Conservation (phyloP, 106 monocot species). For the Phalaenopsis equestris region DNA sequence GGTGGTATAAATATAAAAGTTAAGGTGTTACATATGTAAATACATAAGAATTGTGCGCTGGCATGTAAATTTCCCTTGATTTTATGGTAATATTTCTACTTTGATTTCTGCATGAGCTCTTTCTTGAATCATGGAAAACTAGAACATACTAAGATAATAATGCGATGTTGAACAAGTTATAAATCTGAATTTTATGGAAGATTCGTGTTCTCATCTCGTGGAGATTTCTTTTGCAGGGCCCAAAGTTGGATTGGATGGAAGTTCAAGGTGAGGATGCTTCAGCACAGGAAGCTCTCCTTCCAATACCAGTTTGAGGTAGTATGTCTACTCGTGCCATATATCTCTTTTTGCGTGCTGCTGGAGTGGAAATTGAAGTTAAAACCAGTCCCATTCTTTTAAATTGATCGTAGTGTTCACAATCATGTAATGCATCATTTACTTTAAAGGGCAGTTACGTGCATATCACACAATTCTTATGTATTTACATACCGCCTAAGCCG, state of each 20-base stretch:
- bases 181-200: background rate
- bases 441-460: too few relatives aligned
- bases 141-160: background rate
- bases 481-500: too few relatives aligned
- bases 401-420: too few relatives aligned
- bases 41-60: too few relatives aligned
- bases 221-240: constrained; percentile 4
- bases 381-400: too few relatives aligned
- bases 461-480: too few relatives aligned
- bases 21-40: too few relatives aligned
- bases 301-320: background rate
- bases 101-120: background rate
- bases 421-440: too few relatives aligned
- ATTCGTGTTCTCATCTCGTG: background rate
- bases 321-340: background rate
- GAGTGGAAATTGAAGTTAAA: too few relatives aligned
- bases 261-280: background rate
- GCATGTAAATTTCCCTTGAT: background rate
- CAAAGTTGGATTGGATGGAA: constrained; percentile 8
- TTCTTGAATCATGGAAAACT: background rate
- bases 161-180: background rate
- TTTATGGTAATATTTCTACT: background rate
- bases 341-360: background rate
- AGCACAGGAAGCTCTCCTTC: background rate
- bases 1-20: too few relatives aligned